A percentile compares a stretch with the other conserved stretches of the same genome.
phyloP scores from a whole-genome alignment of 768 basidiomycete species.

The Lactarius tabidus region DNA sequence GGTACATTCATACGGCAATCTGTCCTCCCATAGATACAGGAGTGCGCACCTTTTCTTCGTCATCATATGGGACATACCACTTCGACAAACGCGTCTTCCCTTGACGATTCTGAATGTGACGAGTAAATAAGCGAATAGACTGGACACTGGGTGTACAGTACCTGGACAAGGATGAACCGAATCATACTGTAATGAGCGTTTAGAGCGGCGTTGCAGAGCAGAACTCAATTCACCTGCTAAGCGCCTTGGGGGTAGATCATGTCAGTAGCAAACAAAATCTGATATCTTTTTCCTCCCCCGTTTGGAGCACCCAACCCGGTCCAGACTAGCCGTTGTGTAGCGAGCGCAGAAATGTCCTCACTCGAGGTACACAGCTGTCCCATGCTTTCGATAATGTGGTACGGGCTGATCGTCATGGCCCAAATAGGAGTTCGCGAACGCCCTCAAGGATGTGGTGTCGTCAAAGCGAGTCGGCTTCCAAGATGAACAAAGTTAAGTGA shows the following conservation, averaged over 20 bases:
- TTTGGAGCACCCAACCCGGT: not conserved
- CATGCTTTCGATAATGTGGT: not conserved
- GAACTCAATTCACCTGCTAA: no score
- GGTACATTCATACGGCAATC: not conserved
- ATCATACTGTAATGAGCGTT: conserved; percentile 56
- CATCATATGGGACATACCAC: conserved; percentile 99
- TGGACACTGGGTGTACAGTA: conserved; percentile 31
- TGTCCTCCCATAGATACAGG: not conserved
- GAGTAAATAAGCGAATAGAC: not conserved
- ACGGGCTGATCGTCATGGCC: conserved; percentile 3
- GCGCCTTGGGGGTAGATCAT: not conserved
- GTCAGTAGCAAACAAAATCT: conserved; percentile 14
- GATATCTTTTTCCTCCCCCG: not conserved
- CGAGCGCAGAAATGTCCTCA: conserved; percentile 25
- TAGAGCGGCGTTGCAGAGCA: not conserved
- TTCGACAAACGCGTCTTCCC: conserved; percentile 96
- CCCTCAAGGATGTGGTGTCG: conserved; percentile 76
- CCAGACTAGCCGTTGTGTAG: not conserved
- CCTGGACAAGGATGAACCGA: conserved; percentile 96
- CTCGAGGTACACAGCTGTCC: conserved; percentile 23
- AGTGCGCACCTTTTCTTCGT: conserved; percentile 87
- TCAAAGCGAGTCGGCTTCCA: conserved; percentile 83
- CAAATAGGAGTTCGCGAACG: conserved; percentile 72
- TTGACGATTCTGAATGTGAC: conserved; percentile 75
- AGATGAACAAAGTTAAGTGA: conserved; percentile 76